phyloP scores from a whole-genome alignment of 345 rosid genomes.

The Eucalyptus polyanthemos region DNA sequence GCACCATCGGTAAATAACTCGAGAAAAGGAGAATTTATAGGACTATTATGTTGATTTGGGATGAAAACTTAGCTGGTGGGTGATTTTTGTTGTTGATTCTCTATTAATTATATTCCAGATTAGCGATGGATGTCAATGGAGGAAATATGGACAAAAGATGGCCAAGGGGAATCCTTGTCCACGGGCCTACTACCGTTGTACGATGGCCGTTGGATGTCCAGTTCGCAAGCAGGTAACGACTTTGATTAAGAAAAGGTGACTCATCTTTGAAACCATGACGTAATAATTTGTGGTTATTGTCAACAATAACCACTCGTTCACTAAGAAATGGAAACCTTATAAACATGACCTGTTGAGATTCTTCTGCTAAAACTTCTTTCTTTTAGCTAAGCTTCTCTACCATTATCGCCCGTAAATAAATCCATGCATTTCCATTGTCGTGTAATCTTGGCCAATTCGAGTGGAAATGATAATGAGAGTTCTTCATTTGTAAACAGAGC shows the following conservation, averaged over 20 bases:
- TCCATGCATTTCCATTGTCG: not conserved
- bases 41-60: not conserved
- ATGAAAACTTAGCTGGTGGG: not conserved
- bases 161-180: constrained; percentile 92
- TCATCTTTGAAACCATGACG: not conserved
- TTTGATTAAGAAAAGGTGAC: not conserved
- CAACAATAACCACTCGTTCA: not conserved
- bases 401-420: not conserved
- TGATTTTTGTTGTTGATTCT: not conserved
- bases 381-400: not conserved
- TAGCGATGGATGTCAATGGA: constrained; percentile 92
- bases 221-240: constrained; percentile 77
- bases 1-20: constrained; percentile 25
- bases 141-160: constrained; percentile 90
- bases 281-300: not conserved
- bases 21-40: not conserved
- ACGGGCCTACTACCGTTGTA: constrained; percentile 92
- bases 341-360: not conserved
- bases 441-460: not conserved
- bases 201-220: constrained; percentile 63
- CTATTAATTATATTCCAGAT: constrained; percentile 23
- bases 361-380: not conserved
- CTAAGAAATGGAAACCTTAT: not conserved
- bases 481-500: not conserved
- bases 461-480: not conserved